Base-by-base conservation (phyloP, 305 asterid species). In the Andrographis paniculata region DNA sequence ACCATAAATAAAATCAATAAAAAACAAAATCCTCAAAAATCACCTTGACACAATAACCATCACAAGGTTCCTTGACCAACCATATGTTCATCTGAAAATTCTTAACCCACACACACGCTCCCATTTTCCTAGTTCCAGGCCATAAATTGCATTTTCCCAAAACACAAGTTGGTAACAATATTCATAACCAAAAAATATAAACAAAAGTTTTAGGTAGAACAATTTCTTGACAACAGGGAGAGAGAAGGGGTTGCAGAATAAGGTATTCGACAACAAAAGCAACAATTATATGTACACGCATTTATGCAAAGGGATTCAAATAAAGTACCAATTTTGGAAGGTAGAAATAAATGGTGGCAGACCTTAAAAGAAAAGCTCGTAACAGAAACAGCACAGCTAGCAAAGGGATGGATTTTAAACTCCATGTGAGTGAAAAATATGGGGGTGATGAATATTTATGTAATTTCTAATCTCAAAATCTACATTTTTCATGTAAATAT, bases 31-130 rank as follows among this genome's bases (percentile, higher is more conserved):
- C n/a, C 14, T 27, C 3, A 3, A 11, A 38, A 14, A 52, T 28
- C 42, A 80, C 96, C 67, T 80, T 78, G 48, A 83, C 64, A 20
- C n/a, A n/a, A n/a, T n/a, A n/a, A n/a, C n/a, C n/a, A n/a, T n/a
- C n/a, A n/a, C n/a, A n/a, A n/a, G n/a, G n/a, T n/a, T n/a, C n/a
- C n/a, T n/a, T n/a, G n/a, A n/a, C n/a, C n/a, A n/a, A n/a, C n/a
- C n/a, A n/a, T n/a, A n/a, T n/a, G n/a, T n/a, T n/a, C n/a, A n/a
- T n/a, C n/a, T n/a, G n/a, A n/a, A n/a, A n/a, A n/a, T n/a, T n/a
- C n/a, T n/a, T n/a, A n/a, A n/a, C n/a, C n/a, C n/a, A n/a, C n/a
- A n/a, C n/a, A n/a, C n/a, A n/a, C n/a, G n/a, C n/a, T n/a, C n/a
- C n/a, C n/a, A n/a, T n/a, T n/a, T n/a, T n/a, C n/a, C n/a, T n/a